Evolutionary conservation across 1,139 yeast species (phyloP), one percentile per base, ranked within the genome.

Genomic region (Lodderomyces orthopsilosis): DNA sequence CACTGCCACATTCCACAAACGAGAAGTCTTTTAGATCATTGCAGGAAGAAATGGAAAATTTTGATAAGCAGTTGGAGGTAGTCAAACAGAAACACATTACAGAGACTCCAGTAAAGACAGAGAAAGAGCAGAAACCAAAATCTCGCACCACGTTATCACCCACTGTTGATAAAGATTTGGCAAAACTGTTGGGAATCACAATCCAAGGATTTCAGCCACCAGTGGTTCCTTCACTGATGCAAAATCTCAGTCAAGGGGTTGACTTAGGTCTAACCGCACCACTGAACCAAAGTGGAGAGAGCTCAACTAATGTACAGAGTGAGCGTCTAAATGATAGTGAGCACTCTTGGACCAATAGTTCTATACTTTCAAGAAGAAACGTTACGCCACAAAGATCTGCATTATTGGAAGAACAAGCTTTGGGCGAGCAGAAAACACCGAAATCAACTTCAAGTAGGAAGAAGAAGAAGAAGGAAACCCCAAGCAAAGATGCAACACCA

Each of bases 101-200:
- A 4, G 12, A 34, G 18, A 14, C 15, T 21, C 24, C 37, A 12
- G 8, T 22, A 19, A 21, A 34, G 26, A 22, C 6, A 4, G 26
- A 19, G 17, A 10, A 3, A 21, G 26, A 34, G 6, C 15, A 3
- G 37, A 13, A 34, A 34, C 15, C 23, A 2, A 21, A 19, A 13
- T 22, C 38, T 41, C 38, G 17, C 2, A 23, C 27, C 23, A 6
- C 21, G 3, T 21, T 23, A 35, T 15, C 38, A 10, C 39, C 42
- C 4, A 18, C 32, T 2, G 33, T 41, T 17, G 45, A 44, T 41
- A 40, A 46, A 35, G 54, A 54, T 37, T 36, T 61, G 36, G 66
- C 67, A 2, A 50, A 62, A 19, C 58, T 57, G 45, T 53, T 63
- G 46, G 70, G 69, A 5, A 59, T 65, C 8, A 57, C 59, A 1